phyloP scores from a whole-genome alignment of 169 alveolate species.

The Cryptosporidium tyzzeri region DNA sequence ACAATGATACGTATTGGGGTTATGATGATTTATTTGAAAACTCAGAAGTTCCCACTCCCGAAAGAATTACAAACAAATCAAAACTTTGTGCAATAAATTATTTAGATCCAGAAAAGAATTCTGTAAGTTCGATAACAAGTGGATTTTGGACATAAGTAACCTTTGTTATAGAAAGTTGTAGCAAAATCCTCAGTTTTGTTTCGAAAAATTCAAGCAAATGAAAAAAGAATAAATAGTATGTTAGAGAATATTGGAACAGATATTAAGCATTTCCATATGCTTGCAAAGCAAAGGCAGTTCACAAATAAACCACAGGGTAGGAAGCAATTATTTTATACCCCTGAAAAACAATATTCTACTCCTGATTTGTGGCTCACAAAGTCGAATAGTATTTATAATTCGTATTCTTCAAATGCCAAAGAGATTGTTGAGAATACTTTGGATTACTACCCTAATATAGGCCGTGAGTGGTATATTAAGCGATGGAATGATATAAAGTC shows the following conservation, averaged over 20 bases:
- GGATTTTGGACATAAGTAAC: not conserved
- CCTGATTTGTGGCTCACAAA: constrained; percentile 73
- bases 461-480: constrained; percentile 58
- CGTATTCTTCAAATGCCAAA: constrained; percentile 57
- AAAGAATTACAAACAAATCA: constrained; percentile 11
- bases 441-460: constrained; percentile 63
- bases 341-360: constrained; percentile 50
- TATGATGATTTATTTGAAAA: constrained; percentile 51
- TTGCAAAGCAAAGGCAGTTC: constrained; percentile 71
- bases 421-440: constrained; percentile 54
- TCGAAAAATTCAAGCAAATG: constrained; percentile 60
- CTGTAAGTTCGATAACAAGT: constrained; percentile 28
- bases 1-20: constrained; percentile 67
- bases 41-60: constrained; percentile 13
- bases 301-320: constrained; percentile 72
- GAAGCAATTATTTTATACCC: constrained; percentile 67
- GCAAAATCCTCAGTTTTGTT: constrained; percentile 53
- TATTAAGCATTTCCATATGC: constrained; percentile 56
- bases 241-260: constrained; percentile 52
- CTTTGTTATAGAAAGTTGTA: constrained; percentile 18
- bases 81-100: constrained; percentile 9
- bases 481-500: constrained; percentile 61
- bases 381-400: constrained; percentile 47
- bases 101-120: constrained; percentile 26
- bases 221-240: constrained; percentile 43